These are phyloP conservation scores for Aspergillus persii DNA, from an alignment of 2,329 filamentous ascomycete genomes.

Conservation along the genomic window DNA sequence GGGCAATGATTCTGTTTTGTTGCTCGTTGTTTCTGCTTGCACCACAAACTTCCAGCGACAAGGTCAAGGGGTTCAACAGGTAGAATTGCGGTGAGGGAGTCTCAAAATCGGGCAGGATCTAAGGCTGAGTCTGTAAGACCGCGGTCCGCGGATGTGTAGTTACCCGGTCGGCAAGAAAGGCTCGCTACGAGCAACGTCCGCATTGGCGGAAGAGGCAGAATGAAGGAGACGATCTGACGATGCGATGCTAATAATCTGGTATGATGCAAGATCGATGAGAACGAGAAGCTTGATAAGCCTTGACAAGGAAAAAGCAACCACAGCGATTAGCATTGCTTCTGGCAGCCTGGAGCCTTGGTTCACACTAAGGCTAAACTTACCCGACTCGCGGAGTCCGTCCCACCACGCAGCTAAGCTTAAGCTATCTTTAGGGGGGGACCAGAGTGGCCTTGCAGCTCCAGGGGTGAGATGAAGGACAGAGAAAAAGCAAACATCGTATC, in stretches of 20 bases:
- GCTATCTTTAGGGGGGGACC: conserved; percentile 22
- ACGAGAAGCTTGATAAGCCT: background rate
- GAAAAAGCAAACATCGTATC: conserved; percentile 24
- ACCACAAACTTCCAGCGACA: conserved; percentile 8
- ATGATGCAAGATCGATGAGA: conserved; percentile 12
- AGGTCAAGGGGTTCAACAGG: conserved; percentile 2
- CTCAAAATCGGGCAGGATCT: conserved; percentile 3
- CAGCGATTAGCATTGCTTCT: conserved; percentile 6
- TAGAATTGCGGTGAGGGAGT: conserved; percentile 14
- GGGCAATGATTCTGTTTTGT: background rate
- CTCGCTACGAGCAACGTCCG: background rate
- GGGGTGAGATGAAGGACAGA: background rate
- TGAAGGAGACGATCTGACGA: background rate
- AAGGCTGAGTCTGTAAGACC: background rate
- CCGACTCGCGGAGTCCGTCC: conserved; percentile 7
- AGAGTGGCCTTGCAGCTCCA: background rate
- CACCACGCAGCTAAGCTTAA: conserved; percentile 26
- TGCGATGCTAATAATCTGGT: conserved; percentile 1
- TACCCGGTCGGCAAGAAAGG: conserved; percentile 1
- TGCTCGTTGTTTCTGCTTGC: conserved; percentile 1
- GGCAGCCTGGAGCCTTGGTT: conserved; percentile 10
- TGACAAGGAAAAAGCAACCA: conserved; percentile 16
- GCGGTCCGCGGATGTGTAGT: background rate
- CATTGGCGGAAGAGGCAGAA: background rate
- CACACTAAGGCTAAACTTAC: background rate